These are phyloP conservation scores for Zostera marina DNA, from an alignment of 116 monocot genomes.

Conservation along the genomic window DNA sequence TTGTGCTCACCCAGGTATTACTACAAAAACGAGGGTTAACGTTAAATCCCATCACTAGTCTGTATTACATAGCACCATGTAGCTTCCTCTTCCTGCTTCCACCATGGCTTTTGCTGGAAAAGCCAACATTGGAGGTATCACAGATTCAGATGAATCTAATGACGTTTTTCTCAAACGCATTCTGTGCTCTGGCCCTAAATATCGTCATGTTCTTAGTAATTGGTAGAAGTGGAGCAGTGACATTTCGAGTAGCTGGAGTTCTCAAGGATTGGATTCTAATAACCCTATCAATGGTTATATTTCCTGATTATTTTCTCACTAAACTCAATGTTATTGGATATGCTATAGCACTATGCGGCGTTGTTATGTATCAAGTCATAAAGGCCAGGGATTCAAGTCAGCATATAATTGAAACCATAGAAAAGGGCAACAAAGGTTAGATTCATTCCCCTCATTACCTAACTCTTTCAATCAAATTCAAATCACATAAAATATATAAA, in stretches of 20 bases:
- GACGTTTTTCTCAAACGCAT: slow-evolving; percentile 86
- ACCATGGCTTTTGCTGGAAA: slow-evolving; percentile 75
- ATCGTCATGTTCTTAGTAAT: slow-evolving; percentile 87
- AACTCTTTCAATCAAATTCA: too few relatives aligned
- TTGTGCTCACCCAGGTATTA: slow-evolving; percentile 92
- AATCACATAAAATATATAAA: too few relatives aligned
- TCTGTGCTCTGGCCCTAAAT: slow-evolving; percentile 88
- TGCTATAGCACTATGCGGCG: slow-evolving; percentile 86
- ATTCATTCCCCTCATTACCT: too few relatives aligned
- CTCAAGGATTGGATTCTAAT: slow-evolving; percentile 99
- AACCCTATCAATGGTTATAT: slow-evolving; percentile 82
- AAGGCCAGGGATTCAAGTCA: slow-evolving; percentile 61
- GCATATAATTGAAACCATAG: slow-evolving; percentile 38
- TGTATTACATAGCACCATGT: slow-evolving; percentile 96
- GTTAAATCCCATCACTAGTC: slow-evolving; percentile 82
- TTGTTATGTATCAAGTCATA: slow-evolving; percentile 88
- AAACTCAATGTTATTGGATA: slow-evolving; percentile 86
- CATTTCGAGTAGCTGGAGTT: slow-evolving; percentile 87
- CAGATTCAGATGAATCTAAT: slow-evolving; percentile 79
- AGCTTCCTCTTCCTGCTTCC: slow-evolving; percentile 79
- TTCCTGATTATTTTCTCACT: slow-evolving; percentile 93
- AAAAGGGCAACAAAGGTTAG: slow-evolving; percentile 52
- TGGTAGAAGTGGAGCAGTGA: slow-evolving; percentile 93
- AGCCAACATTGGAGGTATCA: slow-evolving; percentile 40
- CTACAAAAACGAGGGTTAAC: slow-evolving; percentile 93